These are phyloP conservation scores for Mollisiaceae sp. DNA, from an alignment of 2,329 filamentous ascomycete species.

Conservation along the genomic window DNA sequence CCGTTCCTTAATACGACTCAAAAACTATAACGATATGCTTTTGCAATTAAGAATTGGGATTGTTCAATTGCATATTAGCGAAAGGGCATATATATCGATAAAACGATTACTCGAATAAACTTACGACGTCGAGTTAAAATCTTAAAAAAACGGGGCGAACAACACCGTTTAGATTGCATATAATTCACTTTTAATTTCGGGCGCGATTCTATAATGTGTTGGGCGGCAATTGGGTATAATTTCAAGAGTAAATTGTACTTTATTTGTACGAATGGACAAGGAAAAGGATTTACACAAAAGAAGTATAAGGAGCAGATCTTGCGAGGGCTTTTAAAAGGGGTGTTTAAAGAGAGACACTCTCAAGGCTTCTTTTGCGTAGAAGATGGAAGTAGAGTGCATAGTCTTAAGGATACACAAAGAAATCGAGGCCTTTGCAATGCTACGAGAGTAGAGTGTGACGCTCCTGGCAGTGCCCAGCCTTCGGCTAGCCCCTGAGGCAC, in stretches of 20 bases:
- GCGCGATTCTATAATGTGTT: constrained; percentile 13
- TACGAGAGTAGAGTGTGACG: constrained; percentile 22
- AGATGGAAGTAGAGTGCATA: constrained; percentile 22
- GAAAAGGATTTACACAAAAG: constrained; percentile 30
- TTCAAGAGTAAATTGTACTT: constrained; percentile 26
- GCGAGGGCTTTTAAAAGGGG: constrained; percentile 20
- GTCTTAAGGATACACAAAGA: constrained; percentile 21
- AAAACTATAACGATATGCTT: constrained; percentile 22
- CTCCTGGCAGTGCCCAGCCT: no score
- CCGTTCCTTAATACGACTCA: constrained; percentile 12
- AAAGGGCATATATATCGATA: constrained; percentile 20
- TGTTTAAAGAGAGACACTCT: constrained; percentile 7
- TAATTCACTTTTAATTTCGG: constrained; percentile 24
- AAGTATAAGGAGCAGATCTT: constrained; percentile 29
- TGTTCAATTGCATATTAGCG: constrained; percentile 20
- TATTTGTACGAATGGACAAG: constrained; percentile 23
- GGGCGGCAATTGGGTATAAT: constrained; percentile 27
- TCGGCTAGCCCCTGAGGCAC: no score
- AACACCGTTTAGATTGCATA: constrained; percentile 24
- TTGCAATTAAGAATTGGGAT: constrained; percentile 24
- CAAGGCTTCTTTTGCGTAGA: constrained; percentile 23
- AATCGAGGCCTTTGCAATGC: constrained; percentile 27
- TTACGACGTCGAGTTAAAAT: constrained; percentile 17
- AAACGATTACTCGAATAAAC: constrained; percentile 19
- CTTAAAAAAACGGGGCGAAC: constrained; percentile 18